Conservation (phyloP, 116 monocot species). For the Papilionanthe hybrid region DNA sequence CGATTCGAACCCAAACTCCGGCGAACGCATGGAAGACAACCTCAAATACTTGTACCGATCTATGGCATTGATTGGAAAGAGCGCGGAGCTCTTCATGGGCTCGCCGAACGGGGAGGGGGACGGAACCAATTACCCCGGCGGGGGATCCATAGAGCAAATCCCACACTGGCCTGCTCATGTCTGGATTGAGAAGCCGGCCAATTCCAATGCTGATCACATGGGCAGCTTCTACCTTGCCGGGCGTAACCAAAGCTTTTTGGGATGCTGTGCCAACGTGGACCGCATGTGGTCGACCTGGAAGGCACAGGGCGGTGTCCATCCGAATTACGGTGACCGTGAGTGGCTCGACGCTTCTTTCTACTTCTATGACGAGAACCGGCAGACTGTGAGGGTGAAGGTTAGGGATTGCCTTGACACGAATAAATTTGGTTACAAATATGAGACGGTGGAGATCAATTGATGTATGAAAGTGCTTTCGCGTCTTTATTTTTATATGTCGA, state of each 20-base stretch:
- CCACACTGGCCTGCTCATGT: constrained; percentile 1
- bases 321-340: constrained; percentile 8
- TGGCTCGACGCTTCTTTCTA: constrained; percentile 19
- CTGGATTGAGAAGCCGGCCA: too few relatives aligned
- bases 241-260: neutral
- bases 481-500: too few relatives aligned
- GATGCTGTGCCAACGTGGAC: constrained; percentile 9
- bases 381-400: constrained; percentile 17
- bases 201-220: too few relatives aligned
- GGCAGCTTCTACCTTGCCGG: constrained; percentile 8
- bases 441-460: neutral
- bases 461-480: constrained; percentile 9
- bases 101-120: constrained; percentile 5
- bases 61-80: constrained; percentile 22
- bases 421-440: constrained; percentile 8
- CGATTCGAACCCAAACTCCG: neutral
- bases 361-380: constrained; percentile 30
- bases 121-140: neutral
- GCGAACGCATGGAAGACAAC: constrained; percentile 27
- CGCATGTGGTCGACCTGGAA: constrained; percentile 5
- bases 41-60: constrained; percentile 40
- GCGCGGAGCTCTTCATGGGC: constrained; percentile 37
- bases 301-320: neutral
- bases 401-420: constrained; percentile 11
- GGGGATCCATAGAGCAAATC: neutral